Evolutionary conservation across 768 basidiomycete genomes (phyloP).

Genomic region (Hericium coralloides): DNA sequence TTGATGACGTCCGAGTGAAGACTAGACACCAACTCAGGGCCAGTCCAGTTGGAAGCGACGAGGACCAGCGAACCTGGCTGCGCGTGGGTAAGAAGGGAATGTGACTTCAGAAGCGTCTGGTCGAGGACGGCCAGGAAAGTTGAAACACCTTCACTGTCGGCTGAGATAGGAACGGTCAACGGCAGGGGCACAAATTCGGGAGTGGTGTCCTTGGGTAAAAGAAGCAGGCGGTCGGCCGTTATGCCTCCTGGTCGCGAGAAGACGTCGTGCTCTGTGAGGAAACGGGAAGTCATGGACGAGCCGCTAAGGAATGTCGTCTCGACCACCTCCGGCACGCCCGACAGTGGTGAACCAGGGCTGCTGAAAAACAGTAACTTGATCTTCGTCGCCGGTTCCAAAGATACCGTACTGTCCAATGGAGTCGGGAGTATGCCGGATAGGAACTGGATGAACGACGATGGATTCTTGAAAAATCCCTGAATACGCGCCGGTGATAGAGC

Average conservation of each 20-base stretch:
- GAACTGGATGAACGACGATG: conserved; percentile 36
- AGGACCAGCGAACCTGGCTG: conserved; percentile 64
- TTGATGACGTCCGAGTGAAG: conserved; percentile 42
- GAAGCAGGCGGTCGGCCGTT: conserved; percentile 56
- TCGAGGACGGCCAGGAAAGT: conserved; percentile 76
- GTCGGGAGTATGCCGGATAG: conserved; percentile 17
- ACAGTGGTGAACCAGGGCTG: conserved; percentile 43
- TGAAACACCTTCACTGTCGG: conserved; percentile 34
- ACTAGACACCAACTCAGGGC: conserved; percentile 63
- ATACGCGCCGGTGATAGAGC: conserved; percentile 50
- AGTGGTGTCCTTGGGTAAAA: conserved; percentile 37
- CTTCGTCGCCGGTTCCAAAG: conserved; percentile 16
- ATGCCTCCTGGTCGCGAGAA: conserved; percentile 70
- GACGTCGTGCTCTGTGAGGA: conserved; percentile 63
- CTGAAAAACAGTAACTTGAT: conserved; percentile 57
- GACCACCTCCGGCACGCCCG: conserved; percentile 38
- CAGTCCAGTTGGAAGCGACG: conserved; percentile 65
- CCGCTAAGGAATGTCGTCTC: conserved; percentile 51
- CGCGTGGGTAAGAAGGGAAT: conserved; percentile 60
- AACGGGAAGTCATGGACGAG: conserved; percentile 45
- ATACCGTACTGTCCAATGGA: conserved; percentile 19
- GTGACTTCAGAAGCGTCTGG: conserved; percentile 67
- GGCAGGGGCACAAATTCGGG: conserved; percentile 42
- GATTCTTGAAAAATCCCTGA: conserved; percentile 39
- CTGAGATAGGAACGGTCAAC: conserved; percentile 46